phyloP scores from a whole-genome alignment of 2,329 filamentous ascomycete species.

The Malbranchea cinnamomea region DNA sequence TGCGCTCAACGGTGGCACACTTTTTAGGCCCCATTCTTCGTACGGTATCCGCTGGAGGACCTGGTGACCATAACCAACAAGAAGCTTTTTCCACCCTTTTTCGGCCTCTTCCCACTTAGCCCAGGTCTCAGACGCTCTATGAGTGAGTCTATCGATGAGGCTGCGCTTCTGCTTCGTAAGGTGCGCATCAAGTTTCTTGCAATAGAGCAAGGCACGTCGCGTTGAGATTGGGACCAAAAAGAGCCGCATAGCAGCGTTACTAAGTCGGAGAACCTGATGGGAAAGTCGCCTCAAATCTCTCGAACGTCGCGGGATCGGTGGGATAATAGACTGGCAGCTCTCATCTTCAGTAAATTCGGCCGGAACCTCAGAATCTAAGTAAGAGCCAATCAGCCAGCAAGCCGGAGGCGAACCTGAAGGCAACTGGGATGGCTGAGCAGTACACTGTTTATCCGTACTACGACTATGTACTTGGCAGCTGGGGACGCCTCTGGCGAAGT shows the following conservation, averaged over 20 bases:
- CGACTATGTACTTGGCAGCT: no score
- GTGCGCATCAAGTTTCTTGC: slow-evolving; percentile 54
- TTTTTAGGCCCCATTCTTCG: slow-evolving; percentile 97
- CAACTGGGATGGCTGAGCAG: no score
- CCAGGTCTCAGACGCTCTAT: slow-evolving; percentile 65
- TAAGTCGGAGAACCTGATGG: no score
- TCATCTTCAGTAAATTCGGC: no score
- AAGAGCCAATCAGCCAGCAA: no score
- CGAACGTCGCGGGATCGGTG: no score
- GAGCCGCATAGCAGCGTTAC: slow-evolving; percentile 54
- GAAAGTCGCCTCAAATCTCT: no score
- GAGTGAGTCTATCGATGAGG: slow-evolving; percentile 54
- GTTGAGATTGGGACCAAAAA: slow-evolving; percentile 90
- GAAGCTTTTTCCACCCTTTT: slow-evolving; percentile 70
- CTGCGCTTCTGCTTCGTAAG: slow-evolving; percentile 38
- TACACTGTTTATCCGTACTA: no score
- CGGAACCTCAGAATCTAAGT: no score
- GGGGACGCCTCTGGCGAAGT: no score
- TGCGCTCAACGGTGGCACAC: slow-evolving; percentile 65
- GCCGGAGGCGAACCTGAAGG: no score
- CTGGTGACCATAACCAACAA: slow-evolving; percentile 75
- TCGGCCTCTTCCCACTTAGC: slow-evolving; percentile 74
- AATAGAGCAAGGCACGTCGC: slow-evolving; percentile 80
- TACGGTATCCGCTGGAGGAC: slow-evolving; percentile 78
- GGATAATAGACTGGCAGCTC: no score